Base-by-base conservation (phyloP, 495 filamentous ascomycete genomes). In the Aspergillus homomorphus region DNA sequence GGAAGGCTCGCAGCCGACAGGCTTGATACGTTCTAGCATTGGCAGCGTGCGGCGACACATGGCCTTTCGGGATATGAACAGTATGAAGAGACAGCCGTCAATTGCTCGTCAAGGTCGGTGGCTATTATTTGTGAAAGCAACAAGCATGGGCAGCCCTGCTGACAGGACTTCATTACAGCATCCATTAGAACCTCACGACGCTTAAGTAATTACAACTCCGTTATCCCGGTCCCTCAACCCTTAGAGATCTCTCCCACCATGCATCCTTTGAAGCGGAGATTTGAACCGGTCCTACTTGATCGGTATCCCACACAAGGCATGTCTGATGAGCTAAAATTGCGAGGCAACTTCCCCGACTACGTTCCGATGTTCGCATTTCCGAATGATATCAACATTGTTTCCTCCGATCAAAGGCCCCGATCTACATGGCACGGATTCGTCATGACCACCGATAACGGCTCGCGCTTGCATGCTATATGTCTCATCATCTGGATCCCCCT, bases 351-450 rank as follows among this genome's bases (percentile, higher is more conserved):
- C 69, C 94, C 94, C 3, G 93, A 98, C 67, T 98, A 96, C 64
- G 90, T 98, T 41, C 94, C 94, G 23, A 98, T 98, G 94, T 98
- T 98, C 66, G 92, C 94, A 20, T 98, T 98, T 66, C 94, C 94
- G 24, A 96, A 98, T 71, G 94, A 98, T 73, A 90, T 98, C 64
- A 90, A 91, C 56, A 93, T 98, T 52, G 89, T 98, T 8, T 96
- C 94, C 9, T 91, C 91, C 1, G 94, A 98, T 66, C 92, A 98
- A 67, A 82, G 91, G 59, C 94, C 94, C 1, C 80, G 92, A 54
- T 89, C 94, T 45, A 96, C 93, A 20, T 98, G 94, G 94, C 94
- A 98, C 78, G 94, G 94, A 44, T 98, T 98, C 69, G 91, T 90
- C 57, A 98, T 98, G 94, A 98, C 94, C 4, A 89, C 87, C 44